Conservation (phyloP, 768 basidiomycete species). For the Amanita jacksonii region DNA sequence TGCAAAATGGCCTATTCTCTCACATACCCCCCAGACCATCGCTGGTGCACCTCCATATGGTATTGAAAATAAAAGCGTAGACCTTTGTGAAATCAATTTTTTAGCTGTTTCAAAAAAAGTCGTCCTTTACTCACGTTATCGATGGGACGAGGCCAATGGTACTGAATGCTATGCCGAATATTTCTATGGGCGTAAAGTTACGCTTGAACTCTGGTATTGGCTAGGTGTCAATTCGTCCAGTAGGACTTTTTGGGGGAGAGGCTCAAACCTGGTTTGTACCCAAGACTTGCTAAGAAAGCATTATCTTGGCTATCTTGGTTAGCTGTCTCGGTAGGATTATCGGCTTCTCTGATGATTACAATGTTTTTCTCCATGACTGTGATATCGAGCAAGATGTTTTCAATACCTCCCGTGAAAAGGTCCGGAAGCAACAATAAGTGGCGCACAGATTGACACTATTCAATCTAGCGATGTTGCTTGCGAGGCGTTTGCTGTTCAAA, state of each 20-base stretch:
- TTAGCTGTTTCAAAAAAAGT: neutral
- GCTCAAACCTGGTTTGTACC: slow-evolving; percentile 31
- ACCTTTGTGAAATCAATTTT: slow-evolving; percentile 9
- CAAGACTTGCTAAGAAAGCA: slow-evolving; percentile 29
- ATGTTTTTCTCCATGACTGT: too few species aligned
- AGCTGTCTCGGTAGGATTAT: too few species aligned
- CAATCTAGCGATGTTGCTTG: too few species aligned
- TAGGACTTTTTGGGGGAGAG: neutral
- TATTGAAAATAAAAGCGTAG: slow-evolving; percentile 43
- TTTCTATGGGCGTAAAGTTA: slow-evolving; percentile 42
- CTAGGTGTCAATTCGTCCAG: neutral
- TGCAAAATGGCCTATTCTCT: slow-evolving; percentile 31
- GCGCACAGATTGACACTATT: too few species aligned
- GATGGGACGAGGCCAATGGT: slow-evolving; percentile 61
- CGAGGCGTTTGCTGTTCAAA: too few species aligned
- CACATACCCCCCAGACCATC: slow-evolving; percentile 66
- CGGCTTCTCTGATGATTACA: too few species aligned
- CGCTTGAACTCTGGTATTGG: slow-evolving; percentile 36
- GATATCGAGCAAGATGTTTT: too few species aligned
- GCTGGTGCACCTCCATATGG: slow-evolving; percentile 62
- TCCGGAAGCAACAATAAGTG: too few species aligned
- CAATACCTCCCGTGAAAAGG: too few species aligned
- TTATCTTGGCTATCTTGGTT: too few species aligned
- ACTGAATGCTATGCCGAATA: slow-evolving; percentile 61
- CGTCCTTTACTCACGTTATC: slow-evolving; percentile 33